Evolutionary conservation across 768 basidiomycete genomes (phyloP).

Genomic region (Pisolithus albus): DNA sequence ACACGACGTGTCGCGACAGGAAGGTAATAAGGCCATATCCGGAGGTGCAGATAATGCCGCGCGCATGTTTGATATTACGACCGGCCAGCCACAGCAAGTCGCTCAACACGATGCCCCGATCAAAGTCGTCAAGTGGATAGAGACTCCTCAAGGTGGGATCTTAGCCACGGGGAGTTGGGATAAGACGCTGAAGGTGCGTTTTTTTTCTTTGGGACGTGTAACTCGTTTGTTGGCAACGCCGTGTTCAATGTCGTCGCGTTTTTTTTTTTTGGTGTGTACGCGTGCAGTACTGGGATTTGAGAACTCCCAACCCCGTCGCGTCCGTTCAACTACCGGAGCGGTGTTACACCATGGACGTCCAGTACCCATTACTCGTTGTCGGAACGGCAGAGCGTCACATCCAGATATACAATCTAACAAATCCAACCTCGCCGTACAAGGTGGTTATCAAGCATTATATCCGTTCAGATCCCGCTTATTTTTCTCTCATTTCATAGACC

Average conservation of each 20-base stretch:
- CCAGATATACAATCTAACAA: conserved; percentile 80
- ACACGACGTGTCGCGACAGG: conserved; percentile 38
- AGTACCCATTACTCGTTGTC: conserved; percentile 80
- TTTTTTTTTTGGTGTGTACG: neutral
- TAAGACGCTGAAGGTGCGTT: conserved; percentile 81
- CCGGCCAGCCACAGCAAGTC: conserved; percentile 75
- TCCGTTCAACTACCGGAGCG: conserved; percentile 82
- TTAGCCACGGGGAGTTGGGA: conserved; percentile 97
- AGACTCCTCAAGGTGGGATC: conserved; percentile 66
- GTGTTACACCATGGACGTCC: conserved; percentile 81
- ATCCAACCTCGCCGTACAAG: conserved; percentile 74
- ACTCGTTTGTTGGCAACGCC: neutral
- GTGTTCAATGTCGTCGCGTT: neutral
- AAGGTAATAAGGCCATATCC: conserved; percentile 86
- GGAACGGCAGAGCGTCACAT: conserved; percentile 92
- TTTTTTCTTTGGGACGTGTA: conserved; percentile 1
- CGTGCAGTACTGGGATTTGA: conserved; percentile 86
- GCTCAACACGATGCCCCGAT: conserved; percentile 89
- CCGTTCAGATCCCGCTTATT: neutral
- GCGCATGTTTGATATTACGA: conserved; percentile 86
- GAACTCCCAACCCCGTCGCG: conserved; percentile 66
- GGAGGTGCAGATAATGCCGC: conserved; percentile 93
- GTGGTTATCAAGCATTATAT: conserved; percentile 31
- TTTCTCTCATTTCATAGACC: conserved; percentile 38
- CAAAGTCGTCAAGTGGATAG: conserved; percentile 75